phyloP scores from a whole-genome alignment of 106 monocot genomes.

The Narthecium ossifragum region DNA sequence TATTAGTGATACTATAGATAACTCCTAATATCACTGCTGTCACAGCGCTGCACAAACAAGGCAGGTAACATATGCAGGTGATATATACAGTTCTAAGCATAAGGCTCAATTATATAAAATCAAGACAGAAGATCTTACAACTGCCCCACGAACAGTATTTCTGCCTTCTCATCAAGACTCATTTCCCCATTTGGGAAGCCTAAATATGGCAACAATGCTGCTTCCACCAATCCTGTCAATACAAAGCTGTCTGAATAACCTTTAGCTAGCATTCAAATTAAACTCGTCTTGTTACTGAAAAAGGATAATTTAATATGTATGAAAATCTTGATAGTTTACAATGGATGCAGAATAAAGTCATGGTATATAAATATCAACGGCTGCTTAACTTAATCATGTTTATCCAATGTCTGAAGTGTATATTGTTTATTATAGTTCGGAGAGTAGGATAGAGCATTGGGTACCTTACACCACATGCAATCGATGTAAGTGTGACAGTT shows the following conservation, averaged over 20 bases:
- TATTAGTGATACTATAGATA: conserved; percentile 71
- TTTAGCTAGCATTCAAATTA: conserved; percentile 23
- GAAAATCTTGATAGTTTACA: not conserved
- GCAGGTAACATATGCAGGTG: conserved; percentile 7
- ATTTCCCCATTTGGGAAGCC: conserved; percentile 49
- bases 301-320: not conserved
- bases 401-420: too few relatives aligned
- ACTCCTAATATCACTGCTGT: conserved; percentile 75
- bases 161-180: conserved; percentile 87
- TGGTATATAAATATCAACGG: too few relatives aligned
- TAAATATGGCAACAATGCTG: conserved; percentile 60
- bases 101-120: not conserved
- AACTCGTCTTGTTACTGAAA: not conserved
- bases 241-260: conserved; percentile 78
- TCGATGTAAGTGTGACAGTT: conserved; percentile 66
- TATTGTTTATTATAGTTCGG: too few relatives aligned
- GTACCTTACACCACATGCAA: conserved; percentile 75
- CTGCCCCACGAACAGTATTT: conserved; percentile 65
- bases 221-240: conserved; percentile 72
- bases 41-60: conserved; percentile 34
- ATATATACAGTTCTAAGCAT: not conserved
- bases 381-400: too few relatives aligned
- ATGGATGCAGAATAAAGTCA: too few relatives aligned
- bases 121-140: conserved; percentile 36
- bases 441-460: too few relatives aligned